Conservation (phyloP, 805 yeast genomes). For the Helenozyma rhizophorensis region DNA sequence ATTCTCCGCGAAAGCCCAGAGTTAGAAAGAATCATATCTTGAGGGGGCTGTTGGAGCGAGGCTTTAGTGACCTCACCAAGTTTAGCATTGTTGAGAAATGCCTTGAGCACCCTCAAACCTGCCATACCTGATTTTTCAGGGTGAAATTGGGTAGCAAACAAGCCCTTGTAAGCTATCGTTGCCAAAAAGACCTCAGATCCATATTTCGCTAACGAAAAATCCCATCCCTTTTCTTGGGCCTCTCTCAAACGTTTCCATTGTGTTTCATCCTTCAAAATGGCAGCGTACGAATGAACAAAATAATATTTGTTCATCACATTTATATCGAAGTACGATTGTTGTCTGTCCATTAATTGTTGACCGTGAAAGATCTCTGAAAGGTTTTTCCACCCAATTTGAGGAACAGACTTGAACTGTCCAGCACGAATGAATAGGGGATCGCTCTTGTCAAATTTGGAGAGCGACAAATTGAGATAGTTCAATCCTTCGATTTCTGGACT, state of each 20-base stretch:
- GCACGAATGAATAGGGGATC: constrained; percentile 27
- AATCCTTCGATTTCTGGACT: constrained; percentile 51
- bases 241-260: constrained; percentile 23
- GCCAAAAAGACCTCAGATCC: constrained; percentile 81
- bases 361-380: constrained; percentile 23
- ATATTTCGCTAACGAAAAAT: constrained; percentile 65
- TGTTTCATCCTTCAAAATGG: constrained; percentile 43
- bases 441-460: constrained; percentile 52
- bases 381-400: constrained; percentile 95
- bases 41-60: constrained; percentile 9
- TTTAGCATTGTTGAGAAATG: constrained; percentile 56
- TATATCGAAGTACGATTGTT: constrained; percentile 52
- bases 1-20: constrained; percentile 81
- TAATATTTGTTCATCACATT: constrained; percentile 71
- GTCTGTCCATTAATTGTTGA: constrained; percentile 20
- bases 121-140: constrained; percentile 97
- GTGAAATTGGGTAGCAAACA: constrained; percentile 96
- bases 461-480: constrained; percentile 39
- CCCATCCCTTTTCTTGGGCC: constrained; percentile 52
- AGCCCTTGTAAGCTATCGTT: constrained; percentile 67
- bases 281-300: constrained; percentile 94
- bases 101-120: constrained; percentile 71
- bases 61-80: constrained; percentile 14
- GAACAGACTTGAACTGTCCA: constrained; percentile 69
- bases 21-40: constrained; percentile 20